Base-by-base conservation (phyloP, 1,284 basidiomycete genomes). In the Fomitopsis betulina region DNA sequence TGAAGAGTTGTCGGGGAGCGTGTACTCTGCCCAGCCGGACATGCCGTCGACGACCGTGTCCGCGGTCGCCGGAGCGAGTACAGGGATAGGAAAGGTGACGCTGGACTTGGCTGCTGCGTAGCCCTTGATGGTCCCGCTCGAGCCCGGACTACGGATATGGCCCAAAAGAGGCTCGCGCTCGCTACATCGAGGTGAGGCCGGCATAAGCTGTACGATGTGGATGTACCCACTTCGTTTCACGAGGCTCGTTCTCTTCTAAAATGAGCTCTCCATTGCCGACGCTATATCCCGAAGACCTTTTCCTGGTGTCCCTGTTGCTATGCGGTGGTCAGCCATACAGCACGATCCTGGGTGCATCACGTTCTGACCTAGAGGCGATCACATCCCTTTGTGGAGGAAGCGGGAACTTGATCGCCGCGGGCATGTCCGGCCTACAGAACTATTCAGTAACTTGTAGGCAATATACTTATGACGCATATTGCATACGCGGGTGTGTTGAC, bases 21-120 rank as follows among this genome's bases (percentile, higher is more conserved):
- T 74, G 67, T 87, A 83, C 66, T 86, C 85, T 45, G 79, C 76
- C 89, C 89, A 91, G 8, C 82, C 82, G 12, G 76, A 72, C 7
- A 68, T 63, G 47, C 68, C 66, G 55, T 72, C 67, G 33, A 63
- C 65, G 39, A 62, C 63, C 8, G 64, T 47, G 2, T 65, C 33
- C 17, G 57, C 17, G 47, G 57, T 54, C n/a, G 27, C 37, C 1
- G 40, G 37, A 7, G 53, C 12, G 9, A 21, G 21, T 27, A 45
- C 32, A 12, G 23, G 42, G 17, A 40, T 33, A 5, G 56, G 56
- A 49, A 57, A 62, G 15, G 50, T 38, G 37, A 30, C 42, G 32
- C 33, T 38, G 15, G 33, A 43, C 56, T 40, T 59, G 13, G 54
- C 13, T 27, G 54, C 37, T 15, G 51, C 51, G 40, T 38, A 40